These are phyloP conservation scores for Chimonanthus salicifolius DNA, from an alignment of 164 flowering plant genomes.

Conservation along the genomic window DNA sequence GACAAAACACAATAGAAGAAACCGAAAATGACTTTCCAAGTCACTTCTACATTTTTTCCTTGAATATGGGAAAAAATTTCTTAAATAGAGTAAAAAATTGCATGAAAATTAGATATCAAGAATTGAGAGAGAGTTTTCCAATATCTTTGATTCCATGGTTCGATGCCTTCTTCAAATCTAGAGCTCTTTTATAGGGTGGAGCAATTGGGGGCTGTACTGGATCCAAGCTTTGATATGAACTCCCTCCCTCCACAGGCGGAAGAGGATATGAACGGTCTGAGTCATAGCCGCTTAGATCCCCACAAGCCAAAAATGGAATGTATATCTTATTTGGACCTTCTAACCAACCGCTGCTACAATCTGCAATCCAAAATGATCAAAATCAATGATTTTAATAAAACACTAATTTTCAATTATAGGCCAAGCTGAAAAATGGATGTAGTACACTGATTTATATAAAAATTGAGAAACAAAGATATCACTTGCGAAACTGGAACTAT, in stretches of 20 bases:
- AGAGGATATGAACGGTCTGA: conserved; percentile 99
- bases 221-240: conserved; percentile 72
- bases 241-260: conserved; percentile 60
- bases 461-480: no score
- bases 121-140: conserved; percentile 52
- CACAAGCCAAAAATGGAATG: conserved; percentile 95
- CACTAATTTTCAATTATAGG: no score
- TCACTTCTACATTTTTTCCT: no score
- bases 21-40: no score
- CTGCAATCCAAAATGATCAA: conserved; percentile 28
- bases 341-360: conserved; percentile 95
- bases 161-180: conserved; percentile 86
- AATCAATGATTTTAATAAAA: neutral
- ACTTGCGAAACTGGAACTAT: no score
- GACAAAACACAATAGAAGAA: no score
- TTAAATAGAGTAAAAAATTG: neutral
- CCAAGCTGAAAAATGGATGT: no score
- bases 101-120: conserved; percentile 15
- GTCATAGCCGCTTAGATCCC: conserved; percentile 87
- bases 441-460: no score
- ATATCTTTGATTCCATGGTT: conserved; percentile 55
- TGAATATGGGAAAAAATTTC: no score
- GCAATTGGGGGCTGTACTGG: conserved; percentile 98
- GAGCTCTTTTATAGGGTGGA: conserved; percentile 92
- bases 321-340: conserved; percentile 96